phyloP scores from a whole-genome alignment of 2,329 filamentous ascomycete genomes.

The Hymenotorrendiella dingleyae region DNA sequence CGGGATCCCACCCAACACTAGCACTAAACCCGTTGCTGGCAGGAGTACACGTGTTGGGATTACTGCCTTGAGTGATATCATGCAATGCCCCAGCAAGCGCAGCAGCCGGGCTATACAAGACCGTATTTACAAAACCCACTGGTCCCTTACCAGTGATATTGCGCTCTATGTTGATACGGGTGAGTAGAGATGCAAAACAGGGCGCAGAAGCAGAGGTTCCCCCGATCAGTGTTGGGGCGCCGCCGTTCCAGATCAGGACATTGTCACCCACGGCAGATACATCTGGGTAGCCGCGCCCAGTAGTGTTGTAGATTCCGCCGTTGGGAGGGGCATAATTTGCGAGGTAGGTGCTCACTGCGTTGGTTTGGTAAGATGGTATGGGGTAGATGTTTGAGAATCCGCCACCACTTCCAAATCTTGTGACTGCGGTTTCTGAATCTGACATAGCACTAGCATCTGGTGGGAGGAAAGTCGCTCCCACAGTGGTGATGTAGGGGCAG shows the following conservation, averaged over 20 bases:
- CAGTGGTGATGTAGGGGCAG: slow-evolving; percentile 63
- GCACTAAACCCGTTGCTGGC: too few relatives aligned
- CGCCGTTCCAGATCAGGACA: slow-evolving; percentile 20
- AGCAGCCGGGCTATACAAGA: too few relatives aligned
- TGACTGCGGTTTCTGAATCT: slow-evolving; percentile 25
- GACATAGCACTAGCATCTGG: slow-evolving; percentile 33
- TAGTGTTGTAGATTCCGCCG: slow-evolving; percentile 21
- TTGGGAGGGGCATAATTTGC: slow-evolving; percentile 18
- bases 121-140: slow-evolving; percentile 47
- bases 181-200: slow-evolving; percentile 48
- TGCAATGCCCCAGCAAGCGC: too few relatives aligned
- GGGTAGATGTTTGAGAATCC: slow-evolving; percentile 42
- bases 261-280: slow-evolving; percentile 24
- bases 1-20: too few relatives aligned
- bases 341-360: slow-evolving; percentile 23
- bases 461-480: slow-evolving; percentile 53
- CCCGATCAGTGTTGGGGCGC: slow-evolving; percentile 26
- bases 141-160: slow-evolving; percentile 41
- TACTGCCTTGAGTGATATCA: too few relatives aligned
- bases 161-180: slow-evolving; percentile 55
- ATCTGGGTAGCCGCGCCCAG: slow-evolving; percentile 26
- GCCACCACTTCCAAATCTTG: slow-evolving; percentile 37
- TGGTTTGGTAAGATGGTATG: slow-evolving; percentile 17
- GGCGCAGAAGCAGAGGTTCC: slow-evolving; percentile 53
- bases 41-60: too few relatives aligned